These are phyloP conservation scores for Myochromella boudieri DNA, from an alignment of 768 basidiomycete species.

Conservation along the genomic window DNA sequence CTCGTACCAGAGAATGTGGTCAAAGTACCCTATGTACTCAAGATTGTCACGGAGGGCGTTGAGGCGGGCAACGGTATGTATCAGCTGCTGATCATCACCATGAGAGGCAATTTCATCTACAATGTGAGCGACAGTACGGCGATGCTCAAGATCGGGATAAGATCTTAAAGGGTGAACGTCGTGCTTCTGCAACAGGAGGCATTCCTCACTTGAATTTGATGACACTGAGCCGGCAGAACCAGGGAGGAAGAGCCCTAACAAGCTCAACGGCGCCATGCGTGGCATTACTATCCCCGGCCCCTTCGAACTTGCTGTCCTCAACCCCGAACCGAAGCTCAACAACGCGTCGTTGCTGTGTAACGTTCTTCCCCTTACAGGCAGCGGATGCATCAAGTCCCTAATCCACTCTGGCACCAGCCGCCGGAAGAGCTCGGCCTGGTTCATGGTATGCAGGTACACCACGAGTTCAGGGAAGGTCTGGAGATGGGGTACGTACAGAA, in stretches of 20 bases:
- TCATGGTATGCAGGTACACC: slow-evolving; percentile 37
- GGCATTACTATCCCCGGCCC: background rate
- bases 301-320: too few relatives aligned
- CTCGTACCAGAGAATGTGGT: slow-evolving; percentile 31
- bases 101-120: slow-evolving; percentile 27
- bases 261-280: slow-evolving; percentile 1
- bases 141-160: slow-evolving; percentile 8
- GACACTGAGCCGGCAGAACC: too few relatives aligned
- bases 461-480: slow-evolving; percentile 34
- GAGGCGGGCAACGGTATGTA: slow-evolving; percentile 21
- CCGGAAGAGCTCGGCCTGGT: slow-evolving; percentile 37
- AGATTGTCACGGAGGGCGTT: slow-evolving; percentile 35
- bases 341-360: slow-evolving; percentile 3
- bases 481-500: slow-evolving; percentile 31
- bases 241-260: slow-evolving; percentile 7
- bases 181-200: background rate
- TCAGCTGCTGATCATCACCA: slow-evolving; percentile 14
- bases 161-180: background rate
- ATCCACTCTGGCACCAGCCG: slow-evolving; percentile 37
- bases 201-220: slow-evolving; percentile 1
- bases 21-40: slow-evolving; percentile 32
- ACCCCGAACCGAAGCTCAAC: too few relatives aligned
- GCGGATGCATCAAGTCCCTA: slow-evolving; percentile 33
- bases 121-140: slow-evolving; percentile 20
- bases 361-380: slow-evolving; percentile 18